phyloP scores from a whole-genome alignment of 306 rosid species.

The Glycine soja region DNA sequence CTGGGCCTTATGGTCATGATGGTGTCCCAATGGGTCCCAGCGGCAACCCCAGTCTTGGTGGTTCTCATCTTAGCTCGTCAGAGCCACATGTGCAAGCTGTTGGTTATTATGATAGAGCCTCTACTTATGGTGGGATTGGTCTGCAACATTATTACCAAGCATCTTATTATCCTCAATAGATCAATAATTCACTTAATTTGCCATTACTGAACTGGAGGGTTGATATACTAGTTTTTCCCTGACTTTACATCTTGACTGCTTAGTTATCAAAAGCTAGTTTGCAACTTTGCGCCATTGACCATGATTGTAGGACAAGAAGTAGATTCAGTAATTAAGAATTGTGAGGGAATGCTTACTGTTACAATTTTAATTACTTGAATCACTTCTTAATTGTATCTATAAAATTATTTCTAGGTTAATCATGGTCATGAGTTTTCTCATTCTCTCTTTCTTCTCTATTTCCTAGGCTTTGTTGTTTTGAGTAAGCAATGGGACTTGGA shows the following conservation, averaged over 20 bases:
- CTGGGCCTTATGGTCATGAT: conserved; percentile 60
- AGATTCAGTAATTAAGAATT: conserved; percentile 52
- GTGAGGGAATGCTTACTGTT: conserved; percentile 45
- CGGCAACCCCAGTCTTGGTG: conserved; percentile 56
- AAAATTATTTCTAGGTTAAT: conserved; percentile 39
- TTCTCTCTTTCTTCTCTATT: neutral
- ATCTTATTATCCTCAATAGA: conserved; percentile 67
- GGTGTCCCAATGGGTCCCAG: conserved; percentile 61
- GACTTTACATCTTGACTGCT: conserved; percentile 39
- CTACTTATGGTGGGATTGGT: conserved; percentile 59
- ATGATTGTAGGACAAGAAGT: conserved; percentile 10
- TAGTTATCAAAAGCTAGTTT: conserved; percentile 45
- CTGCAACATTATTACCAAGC: conserved; percentile 57
- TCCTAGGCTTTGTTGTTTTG: neutral
- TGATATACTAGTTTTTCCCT: conserved; percentile 45
- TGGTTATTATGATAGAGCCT: conserved; percentile 56
- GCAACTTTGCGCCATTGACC: conserved; percentile 37
- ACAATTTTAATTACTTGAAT: conserved; percentile 49
- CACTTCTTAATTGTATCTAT: conserved; percentile 21
- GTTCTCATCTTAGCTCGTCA: conserved; percentile 59
- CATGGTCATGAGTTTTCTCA: neutral
- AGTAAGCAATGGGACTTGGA: conserved; percentile 17
- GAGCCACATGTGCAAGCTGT: conserved; percentile 55
- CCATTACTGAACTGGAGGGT: conserved; percentile 47
- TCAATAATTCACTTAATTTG: conserved; percentile 32